Conservation (phyloP, 2,329 filamentous ascomycete species). For the Corniculantispora saksenae region DNA sequence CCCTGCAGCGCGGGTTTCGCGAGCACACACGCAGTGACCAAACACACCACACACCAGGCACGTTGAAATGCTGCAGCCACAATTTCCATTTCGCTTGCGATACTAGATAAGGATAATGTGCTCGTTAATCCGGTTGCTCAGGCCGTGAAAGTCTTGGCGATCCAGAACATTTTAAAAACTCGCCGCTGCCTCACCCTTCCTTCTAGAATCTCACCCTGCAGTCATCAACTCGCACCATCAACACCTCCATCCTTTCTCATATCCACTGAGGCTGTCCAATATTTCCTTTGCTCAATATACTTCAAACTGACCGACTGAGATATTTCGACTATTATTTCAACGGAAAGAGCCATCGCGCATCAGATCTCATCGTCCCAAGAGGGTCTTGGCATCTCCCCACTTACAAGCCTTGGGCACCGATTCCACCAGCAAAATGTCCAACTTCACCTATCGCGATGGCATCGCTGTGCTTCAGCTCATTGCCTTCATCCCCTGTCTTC, state of each 20-base stretch:
- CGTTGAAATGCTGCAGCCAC: background rate
- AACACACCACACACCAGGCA: background rate
- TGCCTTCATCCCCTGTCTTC: conserved; percentile 19
- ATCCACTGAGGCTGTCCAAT: background rate
- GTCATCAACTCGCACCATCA: conserved; percentile 1
- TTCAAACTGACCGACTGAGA: background rate
- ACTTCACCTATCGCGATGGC: conserved; percentile 22
- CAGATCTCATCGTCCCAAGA: background rate
- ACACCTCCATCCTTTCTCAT: background rate
- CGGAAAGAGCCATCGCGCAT: background rate
- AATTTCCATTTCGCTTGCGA: background rate
- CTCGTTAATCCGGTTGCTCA: background rate
- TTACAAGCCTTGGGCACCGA: background rate
- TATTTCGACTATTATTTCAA: background rate
- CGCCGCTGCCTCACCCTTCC: background rate
- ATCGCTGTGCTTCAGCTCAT: conserved; percentile 22
- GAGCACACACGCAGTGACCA: too few relatives aligned
- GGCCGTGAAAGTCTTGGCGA: conserved; percentile 2
- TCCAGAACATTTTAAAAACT: background rate
- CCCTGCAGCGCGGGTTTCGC: conserved; percentile 4
- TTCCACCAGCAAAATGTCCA: conserved; percentile 11
- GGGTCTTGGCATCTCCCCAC: background rate
- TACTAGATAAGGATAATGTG: background rate
- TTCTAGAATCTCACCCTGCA: conserved; percentile 12
- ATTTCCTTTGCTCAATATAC: background rate